phyloP scores from a whole-genome alignment of 257 asterid genomes.

The Salvia splendens region DNA sequence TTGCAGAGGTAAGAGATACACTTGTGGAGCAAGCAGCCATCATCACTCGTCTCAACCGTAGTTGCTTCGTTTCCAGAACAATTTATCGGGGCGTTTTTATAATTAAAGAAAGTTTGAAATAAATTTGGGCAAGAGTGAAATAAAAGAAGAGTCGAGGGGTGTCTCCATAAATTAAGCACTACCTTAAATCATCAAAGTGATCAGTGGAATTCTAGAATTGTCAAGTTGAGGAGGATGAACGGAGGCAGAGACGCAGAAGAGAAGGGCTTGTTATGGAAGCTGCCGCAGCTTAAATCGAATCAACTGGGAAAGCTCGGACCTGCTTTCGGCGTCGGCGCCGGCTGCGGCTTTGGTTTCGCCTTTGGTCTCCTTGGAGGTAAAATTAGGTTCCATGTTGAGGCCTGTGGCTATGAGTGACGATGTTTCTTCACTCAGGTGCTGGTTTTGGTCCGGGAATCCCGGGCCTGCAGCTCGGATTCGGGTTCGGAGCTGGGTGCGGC shows the following conservation, averaged over 20 bases:
- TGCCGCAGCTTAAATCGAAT: conserved; percentile 60
- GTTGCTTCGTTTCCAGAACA: too few species aligned
- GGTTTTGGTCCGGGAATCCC: conserved; percentile 85
- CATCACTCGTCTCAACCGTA: too few species aligned
- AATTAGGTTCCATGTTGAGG: neutral
- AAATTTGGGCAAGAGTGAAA: neutral
- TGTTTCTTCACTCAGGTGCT: conserved; percentile 45
- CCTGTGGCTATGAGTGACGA: neutral
- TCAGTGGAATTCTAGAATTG: too few species aligned
- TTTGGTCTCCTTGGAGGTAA: conserved; percentile 68
- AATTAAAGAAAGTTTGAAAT: neutral
- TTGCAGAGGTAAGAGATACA: conserved; percentile 12
- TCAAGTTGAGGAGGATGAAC: conserved; percentile 21
- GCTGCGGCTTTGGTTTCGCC: conserved; percentile 84
- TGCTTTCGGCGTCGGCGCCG: conserved; percentile 80
- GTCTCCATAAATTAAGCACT: neutral
- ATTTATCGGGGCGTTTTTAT: neutral
- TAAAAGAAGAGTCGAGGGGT: conserved; percentile 8
- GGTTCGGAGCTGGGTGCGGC: conserved; percentile 90
- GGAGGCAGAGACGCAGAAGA: conserved; percentile 48
- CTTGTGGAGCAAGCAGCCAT: conserved; percentile 22
- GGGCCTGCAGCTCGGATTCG: conserved; percentile 78
- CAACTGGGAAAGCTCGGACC: conserved; percentile 80
- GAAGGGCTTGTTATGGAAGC: conserved; percentile 78
- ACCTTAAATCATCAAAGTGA: too few species aligned